phyloP scores from a whole-genome alignment of 371 early-diverging fungal species.

The Smittium mucronatum region DNA sequence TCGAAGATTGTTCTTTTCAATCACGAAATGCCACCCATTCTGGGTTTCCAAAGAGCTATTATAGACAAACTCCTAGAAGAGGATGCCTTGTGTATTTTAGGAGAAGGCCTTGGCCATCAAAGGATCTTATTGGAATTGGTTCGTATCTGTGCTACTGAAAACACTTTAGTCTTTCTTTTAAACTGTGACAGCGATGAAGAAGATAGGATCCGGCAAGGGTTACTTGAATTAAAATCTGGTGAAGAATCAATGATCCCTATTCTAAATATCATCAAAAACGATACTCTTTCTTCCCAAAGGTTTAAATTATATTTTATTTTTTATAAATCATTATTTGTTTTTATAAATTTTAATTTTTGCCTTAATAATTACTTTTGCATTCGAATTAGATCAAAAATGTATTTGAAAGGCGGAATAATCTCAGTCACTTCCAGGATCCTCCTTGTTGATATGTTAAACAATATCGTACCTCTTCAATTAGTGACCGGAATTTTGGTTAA shows the following conservation, averaged over 20 bases:
- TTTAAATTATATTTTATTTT: constrained; percentile 11
- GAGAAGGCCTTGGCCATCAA: constrained; percentile 68
- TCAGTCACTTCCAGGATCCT: constrained; percentile 80
- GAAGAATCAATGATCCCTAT: constrained; percentile 25
- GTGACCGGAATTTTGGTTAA: constrained; percentile 78
- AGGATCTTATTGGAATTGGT: constrained; percentile 51
- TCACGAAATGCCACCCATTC: constrained; percentile 30
- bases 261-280: constrained; percentile 44
- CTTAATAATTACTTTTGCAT: background rate
- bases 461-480: constrained; percentile 55
- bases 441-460: constrained; percentile 85
- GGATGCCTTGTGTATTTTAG: constrained; percentile 70
- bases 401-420: constrained; percentile 78
- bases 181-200: constrained; percentile 59
- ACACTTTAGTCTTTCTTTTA: constrained; percentile 65
- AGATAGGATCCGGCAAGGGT: constrained; percentile 40
- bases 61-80: constrained; percentile 50
- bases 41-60: constrained; percentile 59
- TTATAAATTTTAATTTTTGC: background rate
- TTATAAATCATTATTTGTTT: background rate
- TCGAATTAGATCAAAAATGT: constrained; percentile 43
- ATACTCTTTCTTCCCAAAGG: constrained; percentile 48
- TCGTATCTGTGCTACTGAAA: constrained; percentile 53
- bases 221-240: constrained; percentile 36
- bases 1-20: too few relatives aligned